These are phyloP conservation scores for Phaeosphaeriaceae sp. DNA, from an alignment of 2,329 filamentous ascomycete genomes.

Conservation along the genomic window DNA sequence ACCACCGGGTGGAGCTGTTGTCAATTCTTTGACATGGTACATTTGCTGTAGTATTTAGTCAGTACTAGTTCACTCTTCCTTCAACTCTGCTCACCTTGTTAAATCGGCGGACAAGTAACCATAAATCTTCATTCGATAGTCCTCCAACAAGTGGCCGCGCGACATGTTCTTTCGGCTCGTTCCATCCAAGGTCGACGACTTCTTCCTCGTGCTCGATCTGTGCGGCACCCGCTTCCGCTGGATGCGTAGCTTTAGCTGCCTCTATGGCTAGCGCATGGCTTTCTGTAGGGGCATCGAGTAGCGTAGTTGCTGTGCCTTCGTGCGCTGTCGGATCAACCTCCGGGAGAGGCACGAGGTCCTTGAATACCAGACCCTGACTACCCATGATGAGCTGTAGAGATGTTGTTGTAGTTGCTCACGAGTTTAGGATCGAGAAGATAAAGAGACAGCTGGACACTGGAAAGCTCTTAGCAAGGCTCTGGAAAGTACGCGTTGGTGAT, in stretches of 20 bases:
- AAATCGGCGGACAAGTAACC: slow-evolving; percentile 74
- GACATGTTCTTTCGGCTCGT: slow-evolving; percentile 64
- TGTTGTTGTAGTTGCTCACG: not conserved
- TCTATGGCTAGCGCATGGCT: slow-evolving; percentile 57
- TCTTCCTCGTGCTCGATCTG: slow-evolving; percentile 56
- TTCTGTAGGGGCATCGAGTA: slow-evolving; percentile 53
- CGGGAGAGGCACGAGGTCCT: slow-evolving; percentile 46
- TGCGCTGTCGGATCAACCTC: slow-evolving; percentile 39
- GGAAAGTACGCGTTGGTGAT: not conserved
- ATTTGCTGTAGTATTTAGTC: slow-evolving; percentile 59
- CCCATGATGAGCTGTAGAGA: slow-evolving; percentile 30
- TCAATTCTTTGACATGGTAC: slow-evolving; percentile 74
- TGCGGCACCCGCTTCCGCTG: slow-evolving; percentile 53
- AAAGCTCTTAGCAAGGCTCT: slow-evolving; percentile 7
- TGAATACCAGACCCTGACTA: slow-evolving; percentile 41
- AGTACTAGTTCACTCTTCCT: no score
- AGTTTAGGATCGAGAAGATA: not conserved
- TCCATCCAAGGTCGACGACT: slow-evolving; percentile 74
- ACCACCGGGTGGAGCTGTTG: slow-evolving; percentile 66
- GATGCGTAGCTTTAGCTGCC: slow-evolving; percentile 42
- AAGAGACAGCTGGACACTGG: not conserved
- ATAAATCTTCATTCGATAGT: slow-evolving; percentile 74
- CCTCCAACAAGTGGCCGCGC: slow-evolving; percentile 69
- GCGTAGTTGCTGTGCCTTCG: slow-evolving; percentile 36
- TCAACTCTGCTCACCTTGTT: slow-evolving; percentile 64